Conservation (phyloP, 345 rosid genomes). For the Linum usitatissimum region DNA sequence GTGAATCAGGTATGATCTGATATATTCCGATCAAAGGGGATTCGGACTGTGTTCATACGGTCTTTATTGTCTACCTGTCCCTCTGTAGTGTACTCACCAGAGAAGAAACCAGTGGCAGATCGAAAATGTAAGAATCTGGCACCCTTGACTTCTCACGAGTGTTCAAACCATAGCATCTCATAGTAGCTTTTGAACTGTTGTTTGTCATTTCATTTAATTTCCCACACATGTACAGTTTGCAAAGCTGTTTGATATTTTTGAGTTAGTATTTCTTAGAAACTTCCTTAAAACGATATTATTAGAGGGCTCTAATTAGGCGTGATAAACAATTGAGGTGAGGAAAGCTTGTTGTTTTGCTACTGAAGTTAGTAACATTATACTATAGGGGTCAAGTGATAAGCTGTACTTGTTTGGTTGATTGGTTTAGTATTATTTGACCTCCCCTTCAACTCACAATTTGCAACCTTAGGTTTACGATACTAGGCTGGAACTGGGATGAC, state of each 20-base stretch:
- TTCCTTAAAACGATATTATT: no score
- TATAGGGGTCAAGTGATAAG: not conserved
- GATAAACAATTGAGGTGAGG: not conserved
- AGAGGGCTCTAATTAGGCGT: no score
- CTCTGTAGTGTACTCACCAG: constrained; percentile 32
- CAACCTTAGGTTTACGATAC: constrained; percentile 59
- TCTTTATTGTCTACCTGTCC: constrained; percentile 3
- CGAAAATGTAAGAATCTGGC: constrained; percentile 46
- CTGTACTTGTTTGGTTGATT: not conserved
- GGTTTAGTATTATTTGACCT: not conserved
- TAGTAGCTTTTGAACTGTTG: no score
- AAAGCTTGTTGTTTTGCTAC: not conserved
- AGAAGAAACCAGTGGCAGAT: constrained; percentile 20
- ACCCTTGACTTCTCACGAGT: constrained; percentile 12
- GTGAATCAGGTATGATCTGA: constrained; percentile 29
- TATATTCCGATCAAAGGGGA: not conserved
- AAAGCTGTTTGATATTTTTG: no score
- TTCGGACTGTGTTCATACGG: not conserved
- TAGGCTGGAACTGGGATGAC: constrained; percentile 94
- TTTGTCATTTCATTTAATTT: no score
- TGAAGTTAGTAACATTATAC: not conserved
- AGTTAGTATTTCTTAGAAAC: no score
- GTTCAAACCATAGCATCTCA: not conserved
- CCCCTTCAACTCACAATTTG: not conserved
- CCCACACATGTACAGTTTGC: no score